Base-by-base conservation (phyloP, 2,329 filamentous ascomycete species). In the Fusarium lyarnte region DNA sequence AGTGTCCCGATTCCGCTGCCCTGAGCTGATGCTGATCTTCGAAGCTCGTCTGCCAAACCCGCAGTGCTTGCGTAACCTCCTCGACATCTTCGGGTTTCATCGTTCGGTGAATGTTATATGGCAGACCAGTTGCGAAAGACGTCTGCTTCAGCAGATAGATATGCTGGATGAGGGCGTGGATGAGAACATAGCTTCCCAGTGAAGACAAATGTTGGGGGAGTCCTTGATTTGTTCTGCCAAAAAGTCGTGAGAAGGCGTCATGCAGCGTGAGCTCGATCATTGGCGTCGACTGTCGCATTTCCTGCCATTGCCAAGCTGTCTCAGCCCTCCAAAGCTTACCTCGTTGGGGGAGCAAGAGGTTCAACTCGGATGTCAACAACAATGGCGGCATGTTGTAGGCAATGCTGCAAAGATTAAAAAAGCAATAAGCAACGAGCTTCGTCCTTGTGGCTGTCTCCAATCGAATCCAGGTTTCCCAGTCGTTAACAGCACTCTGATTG, bases 161-260 rank as follows among this genome's bases (percentile, higher is more conserved):
- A 69, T 93, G 91, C 74, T 94, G 92, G 16, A 93, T 87, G 29
- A 94, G 79, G 7, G 91, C 91, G 75, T 93, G 91, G 6, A 94
- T 91, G 38, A 94, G 83, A 12, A 93, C 87, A 72, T 94, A 93
- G 74, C 92, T 92, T 2, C 91, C 92, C 11, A 92, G 80, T 0
- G 89, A 89, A 0, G 88, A 89, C 62, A 89, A 83, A 47, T 86
- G 85, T 1, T 84, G 80, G 2, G 85, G 85, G 2, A 87, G 82
- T 0, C 82, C 83, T 68, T 87, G 85, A 2, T 83, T 82, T 6
- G 84, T 81, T 39, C 89, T 85, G 31, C 87, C 84, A 39, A 91
- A 84, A 0, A 91, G 81, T 43, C 86, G 82, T 9, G 85, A 84
- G 52, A 91, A 86, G 2, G 88, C 87, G 39, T 91, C 87, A 64